Percentiles rank a stretch among this genome's conserved stretches.
phyloP scores from a whole-genome alignment of 768 basidiomycete species.

The Thelephora ganbajun region DNA sequence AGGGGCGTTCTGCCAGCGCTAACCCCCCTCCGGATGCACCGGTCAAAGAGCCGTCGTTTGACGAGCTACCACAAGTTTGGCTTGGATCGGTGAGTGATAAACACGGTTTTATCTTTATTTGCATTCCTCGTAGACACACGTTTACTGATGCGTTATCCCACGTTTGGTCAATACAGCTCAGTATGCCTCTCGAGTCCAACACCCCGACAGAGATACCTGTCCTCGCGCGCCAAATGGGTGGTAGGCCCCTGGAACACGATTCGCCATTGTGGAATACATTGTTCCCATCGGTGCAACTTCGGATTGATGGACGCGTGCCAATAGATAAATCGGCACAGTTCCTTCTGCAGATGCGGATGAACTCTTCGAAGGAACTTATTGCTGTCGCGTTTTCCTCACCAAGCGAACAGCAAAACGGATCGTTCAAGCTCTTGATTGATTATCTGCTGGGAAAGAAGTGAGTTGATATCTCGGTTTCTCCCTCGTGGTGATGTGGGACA shows the following conservation, averaged over 20 bases:
- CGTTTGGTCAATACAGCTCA: slow-evolving; percentile 32
- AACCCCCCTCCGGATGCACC: slow-evolving; percentile 21
- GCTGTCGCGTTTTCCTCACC: slow-evolving; percentile 60
- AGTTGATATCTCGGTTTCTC: slow-evolving; percentile 14
- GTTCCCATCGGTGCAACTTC: slow-evolving; percentile 54
- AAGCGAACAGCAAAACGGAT: slow-evolving; percentile 23
- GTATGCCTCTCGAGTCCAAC: slow-evolving; percentile 67
- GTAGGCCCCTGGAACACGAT: slow-evolving; percentile 39
- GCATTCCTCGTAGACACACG: not conserved
- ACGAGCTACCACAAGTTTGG: slow-evolving; percentile 55
- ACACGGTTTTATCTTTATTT: slow-evolving; percentile 1
- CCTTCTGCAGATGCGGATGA: slow-evolving; percentile 65
- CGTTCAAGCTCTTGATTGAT: slow-evolving; percentile 47
- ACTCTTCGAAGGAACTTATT: slow-evolving; percentile 63
- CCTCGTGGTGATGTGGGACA: slow-evolving; percentile 2
- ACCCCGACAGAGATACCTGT: slow-evolving; percentile 54
- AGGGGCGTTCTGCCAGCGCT: slow-evolving; percentile 5
- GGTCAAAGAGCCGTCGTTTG: slow-evolving; percentile 30
- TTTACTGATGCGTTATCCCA: slow-evolving; percentile 1
- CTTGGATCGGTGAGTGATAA: slow-evolving; percentile 44
- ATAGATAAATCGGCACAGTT: slow-evolving; percentile 66
- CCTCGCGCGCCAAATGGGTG: slow-evolving; percentile 68
- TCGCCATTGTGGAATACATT: slow-evolving; percentile 63
- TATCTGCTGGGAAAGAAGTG: slow-evolving; percentile 66
- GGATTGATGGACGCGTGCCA: slow-evolving; percentile 78